Evolutionary conservation across 768 basidiomycete genomes (phyloP), one percentile per base, ranked within the genome.

Genomic region (Lactarius akahatsu): DNA sequence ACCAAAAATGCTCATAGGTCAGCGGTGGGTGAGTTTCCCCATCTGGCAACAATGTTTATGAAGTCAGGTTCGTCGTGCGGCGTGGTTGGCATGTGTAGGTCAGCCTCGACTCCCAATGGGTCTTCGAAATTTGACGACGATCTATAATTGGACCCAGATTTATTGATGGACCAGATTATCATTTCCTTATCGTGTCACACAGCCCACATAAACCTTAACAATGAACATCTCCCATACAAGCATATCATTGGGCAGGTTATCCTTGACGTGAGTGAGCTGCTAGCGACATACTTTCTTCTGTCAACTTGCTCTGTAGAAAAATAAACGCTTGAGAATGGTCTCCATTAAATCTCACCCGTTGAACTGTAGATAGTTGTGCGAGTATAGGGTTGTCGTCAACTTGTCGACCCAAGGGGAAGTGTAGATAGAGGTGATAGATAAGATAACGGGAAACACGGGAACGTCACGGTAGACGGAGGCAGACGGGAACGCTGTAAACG

Each of bases 141-240:
- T 1, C 32, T 32, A 32, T 32, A 32, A 6, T 32, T 0, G 0
- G 32, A 32, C 32, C 32, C 32, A 8, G 6, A 32, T 32, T 6
- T 32, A 32, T 32, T 59, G 28, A 10, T 5, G 2, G 54, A 2
- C 23, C 57, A 20, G 58, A 47, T 40, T 56, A 28, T n/a, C 59
- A n/a, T 34, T 9, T 34, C 32, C 32, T 10, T 34, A 57, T 34
- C 13, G 15, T 28, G n/a, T 16, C 11, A 36, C 54, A 18, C 64
- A 97, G 96, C 93, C 0, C 97, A 98, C 74, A 77, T 98, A 60
- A 99, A 99, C 74, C 83, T 99, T 38, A 86, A 89, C 70, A 85
- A 89, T 20, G 91, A 95, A 75, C 98, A 96, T 78, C 75, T 98
- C 38, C 94, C 95, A 2, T 98, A 91, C 79, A 94, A 94, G 74